phyloP scores from a whole-genome alignment of 805 yeast genomes.

The Vanderwaltozyma yarrowii region DNA sequence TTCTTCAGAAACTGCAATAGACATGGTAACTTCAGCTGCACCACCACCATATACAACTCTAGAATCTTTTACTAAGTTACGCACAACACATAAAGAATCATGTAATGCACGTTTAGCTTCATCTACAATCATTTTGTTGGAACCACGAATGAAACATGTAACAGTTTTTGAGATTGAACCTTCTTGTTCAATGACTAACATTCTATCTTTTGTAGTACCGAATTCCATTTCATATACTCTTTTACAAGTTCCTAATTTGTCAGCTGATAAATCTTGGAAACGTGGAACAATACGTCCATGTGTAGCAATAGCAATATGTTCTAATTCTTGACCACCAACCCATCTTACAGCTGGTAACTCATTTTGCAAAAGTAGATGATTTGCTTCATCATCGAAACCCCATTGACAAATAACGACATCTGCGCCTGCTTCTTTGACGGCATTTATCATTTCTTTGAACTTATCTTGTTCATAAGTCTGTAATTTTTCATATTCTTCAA shows the following conservation, averaged over 20 bases:
- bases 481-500: conserved; percentile 83
- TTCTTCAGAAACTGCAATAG: conserved; percentile 80
- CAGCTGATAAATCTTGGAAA: conserved; percentile 78
- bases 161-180: conserved; percentile 81
- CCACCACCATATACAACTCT: conserved; percentile 99
- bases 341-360: conserved; percentile 94
- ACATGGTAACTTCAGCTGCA: conserved; percentile 91
- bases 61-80: conserved; percentile 85
- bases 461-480: conserved; percentile 89
- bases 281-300: conserved; percentile 95
- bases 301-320: conserved; percentile 93
- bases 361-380: conserved; percentile 80
- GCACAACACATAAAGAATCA: conserved; percentile 93
- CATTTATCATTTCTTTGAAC: conserved; percentile 80
- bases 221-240: conserved; percentile 78
- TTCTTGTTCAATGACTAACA: conserved; percentile 81
- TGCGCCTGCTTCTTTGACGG: conserved; percentile 84
- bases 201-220: conserved; percentile 93
- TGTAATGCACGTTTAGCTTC: conserved; percentile 95
- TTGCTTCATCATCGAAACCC: conserved; percentile 99
- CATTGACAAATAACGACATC: conserved; percentile 96
- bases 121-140: conserved; percentile 95
- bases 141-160: conserved; percentile 88
- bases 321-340: conserved; percentile 98
- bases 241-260: conserved; percentile 84